Conservation (phyloP, 139 green algal genomes). For the Tetraselmis chui region DNA sequence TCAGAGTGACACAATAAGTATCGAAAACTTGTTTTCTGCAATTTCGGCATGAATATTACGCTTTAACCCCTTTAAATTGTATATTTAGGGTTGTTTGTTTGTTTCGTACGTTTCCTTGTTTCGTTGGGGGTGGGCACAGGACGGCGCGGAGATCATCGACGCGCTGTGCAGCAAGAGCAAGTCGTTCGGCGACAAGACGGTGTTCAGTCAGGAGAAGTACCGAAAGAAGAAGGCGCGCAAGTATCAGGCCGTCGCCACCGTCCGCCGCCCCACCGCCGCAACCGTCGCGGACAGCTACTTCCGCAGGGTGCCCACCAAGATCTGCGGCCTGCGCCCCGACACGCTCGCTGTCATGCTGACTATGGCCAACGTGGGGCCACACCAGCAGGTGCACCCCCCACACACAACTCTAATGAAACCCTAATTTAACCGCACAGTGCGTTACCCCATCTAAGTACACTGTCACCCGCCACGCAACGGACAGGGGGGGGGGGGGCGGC, state of each 20-base stretch:
- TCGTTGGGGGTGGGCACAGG: too few species aligned
- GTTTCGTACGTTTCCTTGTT: too few species aligned
- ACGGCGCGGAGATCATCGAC: slow-evolving; percentile 63
- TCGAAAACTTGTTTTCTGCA: too few species aligned
- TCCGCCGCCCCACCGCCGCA: slow-evolving; percentile 42
- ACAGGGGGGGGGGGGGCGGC: too few species aligned
- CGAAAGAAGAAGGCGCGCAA: slow-evolving; percentile 55
- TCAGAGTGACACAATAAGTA: too few species aligned
- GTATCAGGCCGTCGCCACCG: slow-evolving; percentile 30
- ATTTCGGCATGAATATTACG: too few species aligned
- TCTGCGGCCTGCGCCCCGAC: slow-evolving; percentile 65
- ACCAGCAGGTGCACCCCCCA: slow-evolving; percentile 24
- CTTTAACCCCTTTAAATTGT: too few species aligned
- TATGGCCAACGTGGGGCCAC: slow-evolving; percentile 66
- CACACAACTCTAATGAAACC: background rate
- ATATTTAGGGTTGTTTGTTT: too few species aligned
- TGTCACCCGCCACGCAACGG: too few species aligned
- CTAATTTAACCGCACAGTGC: too few species aligned
- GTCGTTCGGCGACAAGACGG: slow-evolving; percentile 73
- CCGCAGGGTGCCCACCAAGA: slow-evolving; percentile 24
- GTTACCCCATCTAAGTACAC: too few species aligned
- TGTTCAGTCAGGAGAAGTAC: slow-evolving; percentile 87
- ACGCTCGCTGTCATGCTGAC: slow-evolving; percentile 58
- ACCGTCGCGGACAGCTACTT: slow-evolving; percentile 32
- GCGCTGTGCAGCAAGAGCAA: slow-evolving; percentile 58